Base-by-base conservation (phyloP, 148 eudicot species). In the Cornus controversa region DNA sequence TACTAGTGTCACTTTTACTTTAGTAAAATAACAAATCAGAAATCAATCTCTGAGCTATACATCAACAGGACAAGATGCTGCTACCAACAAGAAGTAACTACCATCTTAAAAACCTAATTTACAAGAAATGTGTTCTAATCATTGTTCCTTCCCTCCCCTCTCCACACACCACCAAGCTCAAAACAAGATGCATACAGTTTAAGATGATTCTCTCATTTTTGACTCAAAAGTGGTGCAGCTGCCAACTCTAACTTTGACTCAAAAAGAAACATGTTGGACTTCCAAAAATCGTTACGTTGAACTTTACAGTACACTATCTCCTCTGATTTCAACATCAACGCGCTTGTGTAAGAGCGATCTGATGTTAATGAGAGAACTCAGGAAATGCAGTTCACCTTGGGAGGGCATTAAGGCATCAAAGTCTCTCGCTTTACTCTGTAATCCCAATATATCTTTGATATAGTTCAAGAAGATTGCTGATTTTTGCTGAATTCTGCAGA, bases 401-500 rank as follows among this genome's bases (percentile, higher is more conserved):
- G 66, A 11, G 3, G 0, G 29, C 23, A 63, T 74, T 8, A 58
- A 4, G 64, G 6, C 22, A n/a, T 60, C 20, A 6, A 0, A 0
- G 23, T 73, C n/a, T 23, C n/a, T 13, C 11, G 24, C 54, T 74
- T 75, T 34, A 27, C 62, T 20, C 63, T 15, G 24, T 66, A 37
- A 18, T n/a, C n/a, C n/a, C n/a, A n/a, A n/a, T n/a, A n/a, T n/a
- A n/a, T n/a, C n/a, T n/a, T n/a, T n/a, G n/a, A n/a, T n/a, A n/a
- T n/a, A n/a, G n/a, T n/a, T n/a, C n/a, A n/a, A n/a, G n/a, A n/a
- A n/a, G n/a, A n/a, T n/a, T n/a, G n/a, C n/a, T n/a, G n/a, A n/a
- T 65, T 26, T 8, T 1, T 14, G 31, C 68, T 62, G 69, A 66
- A 66, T 10, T 47, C 26, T 69, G 76, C 80, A 53, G 85, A 81